phyloP scores from a whole-genome alignment of 2,329 filamentous ascomycete genomes.

The Fusarium neocosmosporiellum region DNA sequence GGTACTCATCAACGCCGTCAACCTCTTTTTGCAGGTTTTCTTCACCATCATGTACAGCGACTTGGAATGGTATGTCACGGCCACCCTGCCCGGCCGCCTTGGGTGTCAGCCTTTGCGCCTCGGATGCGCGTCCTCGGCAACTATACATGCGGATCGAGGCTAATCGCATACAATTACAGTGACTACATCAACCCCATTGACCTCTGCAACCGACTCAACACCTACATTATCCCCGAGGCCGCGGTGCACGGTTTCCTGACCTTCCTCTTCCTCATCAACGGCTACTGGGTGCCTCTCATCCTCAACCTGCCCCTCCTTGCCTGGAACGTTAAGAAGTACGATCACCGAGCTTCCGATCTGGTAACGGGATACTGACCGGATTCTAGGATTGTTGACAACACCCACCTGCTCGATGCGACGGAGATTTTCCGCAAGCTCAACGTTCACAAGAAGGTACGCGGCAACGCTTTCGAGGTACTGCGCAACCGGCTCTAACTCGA shows the following conservation, averaged over 20 bases:
- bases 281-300: slow-evolving; percentile 94
- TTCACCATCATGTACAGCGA: slow-evolving; percentile 99
- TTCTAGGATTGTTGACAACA: slow-evolving; percentile 91
- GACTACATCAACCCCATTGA: slow-evolving; percentile 99
- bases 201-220: slow-evolving; percentile 99
- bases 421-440: slow-evolving; percentile 99
- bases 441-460: slow-evolving; percentile 92
- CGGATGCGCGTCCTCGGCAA: slow-evolving; percentile 22
- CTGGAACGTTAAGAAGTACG: slow-evolving; percentile 98
- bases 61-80: slow-evolving; percentile 86
- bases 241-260: slow-evolving; percentile 97
- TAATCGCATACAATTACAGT: slow-evolving; percentile 60
- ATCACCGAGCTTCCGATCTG: slow-evolving; percentile 36
- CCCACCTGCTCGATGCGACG: slow-evolving; percentile 95
- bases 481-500: slow-evolving; percentile 36
- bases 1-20: slow-evolving; percentile 99
- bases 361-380: slow-evolving; percentile 33
- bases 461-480: background rate
- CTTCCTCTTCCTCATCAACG: slow-evolving; percentile 96
- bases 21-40: slow-evolving; percentile 99
- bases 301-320: slow-evolving; percentile 91
- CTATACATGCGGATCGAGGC: slow-evolving; percentile 14
- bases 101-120: slow-evolving; percentile 28
- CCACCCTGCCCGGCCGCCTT: slow-evolving; percentile 12
- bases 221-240: slow-evolving; percentile 98